These are phyloP conservation scores for Vigna reflexopilosa DNA, from an alignment of 306 rosid species.

Conservation along the genomic window DNA sequence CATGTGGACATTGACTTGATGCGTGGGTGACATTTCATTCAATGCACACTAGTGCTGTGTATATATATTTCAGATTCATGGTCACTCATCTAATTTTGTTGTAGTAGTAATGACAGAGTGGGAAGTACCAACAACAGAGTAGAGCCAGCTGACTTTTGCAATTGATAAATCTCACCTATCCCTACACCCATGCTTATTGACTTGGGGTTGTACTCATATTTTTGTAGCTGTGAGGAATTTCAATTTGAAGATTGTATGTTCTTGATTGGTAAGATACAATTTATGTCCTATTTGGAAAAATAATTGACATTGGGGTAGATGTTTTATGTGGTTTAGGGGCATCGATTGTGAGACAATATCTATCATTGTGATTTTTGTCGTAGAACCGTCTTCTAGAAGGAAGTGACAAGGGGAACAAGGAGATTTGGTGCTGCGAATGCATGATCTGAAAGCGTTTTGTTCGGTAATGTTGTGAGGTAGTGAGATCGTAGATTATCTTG, in stretches of 20 bases:
- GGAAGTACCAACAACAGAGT: conserved; percentile 49
- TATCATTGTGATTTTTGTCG: conserved; percentile 28
- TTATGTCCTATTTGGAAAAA: conserved; percentile 30
- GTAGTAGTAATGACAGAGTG: conserved; percentile 53
- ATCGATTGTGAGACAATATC: not conserved
- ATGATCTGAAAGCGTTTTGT: not conserved
- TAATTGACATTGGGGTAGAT: conserved; percentile 13
- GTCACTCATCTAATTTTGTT: conserved; percentile 52
- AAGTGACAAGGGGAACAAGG: too few species aligned
- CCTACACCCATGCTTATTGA: conserved; percentile 41
- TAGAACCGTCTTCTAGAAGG: conserved; percentile 21
- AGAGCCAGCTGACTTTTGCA: conserved; percentile 56
- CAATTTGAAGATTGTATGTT: conserved; percentile 40
- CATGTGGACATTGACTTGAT: conserved; percentile 87
- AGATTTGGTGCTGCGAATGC: too few species aligned
- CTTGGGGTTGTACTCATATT: conserved; percentile 56
- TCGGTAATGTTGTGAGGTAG: not conserved
- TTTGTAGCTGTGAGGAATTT: conserved; percentile 52
- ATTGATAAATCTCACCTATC: conserved; percentile 50
- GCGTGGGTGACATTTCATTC: conserved; percentile 66
- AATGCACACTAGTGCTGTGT: conserved; percentile 42
- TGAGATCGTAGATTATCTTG: not conserved
- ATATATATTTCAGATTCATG: conserved; percentile 48
- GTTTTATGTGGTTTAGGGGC: conserved; percentile 33
- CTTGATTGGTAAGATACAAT: conserved; percentile 31